Base-by-base conservation (phyloP, 2,329 filamentous ascomycete genomes). In the Cadophora gregata region DNA sequence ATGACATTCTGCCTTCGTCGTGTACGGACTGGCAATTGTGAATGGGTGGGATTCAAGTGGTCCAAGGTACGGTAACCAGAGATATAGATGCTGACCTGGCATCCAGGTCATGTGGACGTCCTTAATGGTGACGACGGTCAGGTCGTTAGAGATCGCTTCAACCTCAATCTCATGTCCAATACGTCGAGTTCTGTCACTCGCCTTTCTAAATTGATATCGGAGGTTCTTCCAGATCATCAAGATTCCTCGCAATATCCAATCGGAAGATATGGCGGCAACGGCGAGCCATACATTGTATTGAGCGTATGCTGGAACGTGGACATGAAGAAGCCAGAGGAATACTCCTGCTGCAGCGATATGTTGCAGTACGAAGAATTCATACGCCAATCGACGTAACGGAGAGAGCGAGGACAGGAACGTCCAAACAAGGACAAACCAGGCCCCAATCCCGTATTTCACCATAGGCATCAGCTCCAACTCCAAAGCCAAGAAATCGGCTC, bases 331-430 rank as follows among this genome's bases (percentile, higher is more conserved):
- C 79, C 85, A 90, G 45, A 91, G 78, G 72, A 92, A 85, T 27
- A 89, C 74, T 33, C 85, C 81, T 64, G 88, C 88, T 3, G 87
- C 85, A 19, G 86, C 75, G 29, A 92, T 79, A 75, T 93, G 90
- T 76, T 93, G 90, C 3, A 87, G 71, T 19, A 92, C 84, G 74
- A 92, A 93, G 0, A 91, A 67, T 78, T 93, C 90, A 75, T 92
- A 92, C 7, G 83, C 83, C 79, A 88, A 81, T n/a, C 86, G 83
- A 5, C 90, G 84, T 38, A 92, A 79, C 0, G 90, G 90, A 7
- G 86, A 82, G 63, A 90, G 80, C 1, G 88, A 88, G 7, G 85
- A 86, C 36, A 91, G 75, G 24, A 86, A 82, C 45, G 88, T 88
- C 89, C 90, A 92, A 0, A 88, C 78, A 36, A 92, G 77, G 16